Evolutionary conservation across 306 rosid genomes (phyloP), one percentile per base, ranked within the genome.

Genomic region (Mimosa pudica): DNA sequence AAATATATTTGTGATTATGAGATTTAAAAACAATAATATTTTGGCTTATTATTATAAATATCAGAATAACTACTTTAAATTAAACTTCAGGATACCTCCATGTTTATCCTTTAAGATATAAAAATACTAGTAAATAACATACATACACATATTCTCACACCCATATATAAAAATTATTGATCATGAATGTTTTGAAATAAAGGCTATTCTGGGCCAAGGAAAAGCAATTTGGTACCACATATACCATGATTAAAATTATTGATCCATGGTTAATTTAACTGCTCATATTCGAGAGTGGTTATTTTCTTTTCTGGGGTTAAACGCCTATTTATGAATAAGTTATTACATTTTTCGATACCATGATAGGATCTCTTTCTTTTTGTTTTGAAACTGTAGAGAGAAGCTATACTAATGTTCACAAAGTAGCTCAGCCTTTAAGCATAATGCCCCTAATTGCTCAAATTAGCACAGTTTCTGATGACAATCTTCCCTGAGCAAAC

Each of bases 181-280:
- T 81, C 75, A 88, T 83, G 73, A 36, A 57, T 54, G 45, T 73
- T 85, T 67, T 73, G 71, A 68, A 60, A 64, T 77, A 81, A 79
- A 80, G 71, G 41, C 64, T 71, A 33, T 84, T 20, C 66, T 81
- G 81, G 78, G 75, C 82, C 73, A 16, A 38, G 73, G 35, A 80
- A 76, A 83, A 77, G 80, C 52, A 48, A 58, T 82, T 17, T 57
- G 81, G 86, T 77, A 55, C 68, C 80, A 78, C 68, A 65, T 61
- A 46, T 74, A 81, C 74, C 79, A 81, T 79, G 69, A 67, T 63
- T 4, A 5, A 77, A 65, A 36, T 61, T 61, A 30, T 61, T 30
- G 38, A 80, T 14, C 80, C 52, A 16, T 18, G 62, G 72, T n/a
- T 71, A 83, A 76, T 63, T 69, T 10, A 79, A 71, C 54, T 64